Evolutionary conservation across 495 filamentous ascomycete species (phyloP).

Genomic region (Viridothelium virens): DNA sequence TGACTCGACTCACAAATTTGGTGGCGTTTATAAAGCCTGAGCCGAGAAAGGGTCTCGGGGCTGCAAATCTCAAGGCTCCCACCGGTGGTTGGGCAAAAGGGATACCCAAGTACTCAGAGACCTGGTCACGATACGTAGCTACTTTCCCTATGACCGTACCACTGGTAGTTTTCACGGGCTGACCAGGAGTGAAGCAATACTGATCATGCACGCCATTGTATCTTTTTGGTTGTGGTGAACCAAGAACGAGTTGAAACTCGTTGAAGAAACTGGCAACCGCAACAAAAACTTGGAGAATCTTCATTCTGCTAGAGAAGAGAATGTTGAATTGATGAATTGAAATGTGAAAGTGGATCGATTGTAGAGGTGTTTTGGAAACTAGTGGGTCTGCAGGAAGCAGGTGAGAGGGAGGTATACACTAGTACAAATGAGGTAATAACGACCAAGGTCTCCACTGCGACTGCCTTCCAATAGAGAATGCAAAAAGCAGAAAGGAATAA

Average conservation of each 20-base stretch:
- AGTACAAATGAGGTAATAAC: neutral
- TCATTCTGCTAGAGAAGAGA: neutral
- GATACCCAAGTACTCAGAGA: slow-evolving; percentile 46
- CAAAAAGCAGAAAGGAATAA: no score
- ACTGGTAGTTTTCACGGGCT: slow-evolving; percentile 24
- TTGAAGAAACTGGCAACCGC: neutral
- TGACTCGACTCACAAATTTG: slow-evolving; percentile 29
- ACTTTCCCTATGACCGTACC: slow-evolving; percentile 42
- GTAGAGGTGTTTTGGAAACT: no score
- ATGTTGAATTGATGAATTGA: no score
- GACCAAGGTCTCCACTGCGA: neutral
- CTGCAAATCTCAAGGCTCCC: slow-evolving; percentile 40
- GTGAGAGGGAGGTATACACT: neutral
- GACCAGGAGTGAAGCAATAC: neutral
- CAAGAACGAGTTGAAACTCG: neutral
- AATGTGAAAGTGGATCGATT: no score
- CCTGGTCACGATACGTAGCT: slow-evolving; percentile 31
- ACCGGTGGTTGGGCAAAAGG: slow-evolving; percentile 43
- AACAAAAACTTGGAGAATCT: neutral
- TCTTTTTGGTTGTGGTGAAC: neutral
- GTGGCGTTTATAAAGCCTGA: slow-evolving; percentile 22
- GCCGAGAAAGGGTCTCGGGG: slow-evolving; percentile 30
- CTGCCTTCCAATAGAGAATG: no score
- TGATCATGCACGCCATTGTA: neutral
- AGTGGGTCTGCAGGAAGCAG: no score